Percentiles rank a stretch among this genome's conserved stretches.
Conservation (phyloP, 169 alveolate genomes). For the Blepharisma undulans region DNA sequence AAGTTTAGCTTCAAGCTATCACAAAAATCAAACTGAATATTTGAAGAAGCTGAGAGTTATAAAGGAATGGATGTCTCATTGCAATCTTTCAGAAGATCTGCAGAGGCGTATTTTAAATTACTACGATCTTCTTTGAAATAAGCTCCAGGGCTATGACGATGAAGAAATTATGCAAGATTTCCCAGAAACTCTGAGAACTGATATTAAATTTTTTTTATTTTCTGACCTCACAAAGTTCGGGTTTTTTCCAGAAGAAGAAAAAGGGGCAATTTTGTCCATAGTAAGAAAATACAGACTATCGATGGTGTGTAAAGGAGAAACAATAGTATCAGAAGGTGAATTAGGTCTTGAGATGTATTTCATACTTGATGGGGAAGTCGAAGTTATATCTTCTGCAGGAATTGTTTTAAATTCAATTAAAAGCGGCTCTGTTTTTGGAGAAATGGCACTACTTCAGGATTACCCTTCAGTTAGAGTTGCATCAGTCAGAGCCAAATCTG, state of each 20-base stretch:
- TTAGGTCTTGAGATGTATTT: slow-evolving; percentile 54
- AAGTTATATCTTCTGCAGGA: slow-evolving; percentile 27
- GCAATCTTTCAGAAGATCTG: slow-evolving; percentile 18
- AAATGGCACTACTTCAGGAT: slow-evolving; percentile 50
- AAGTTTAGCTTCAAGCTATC: slow-evolving; percentile 10
- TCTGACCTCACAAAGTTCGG: slow-evolving; percentile 20
- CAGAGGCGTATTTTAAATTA: slow-evolving; percentile 44
- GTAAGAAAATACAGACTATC: slow-evolving; percentile 29
- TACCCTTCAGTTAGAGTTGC: slow-evolving; percentile 36
- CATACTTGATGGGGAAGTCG: slow-evolving; percentile 52
- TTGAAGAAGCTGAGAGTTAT: neutral
- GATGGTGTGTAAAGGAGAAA: slow-evolving; percentile 47
- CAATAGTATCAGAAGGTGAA: slow-evolving; percentile 47
- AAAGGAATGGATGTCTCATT: slow-evolving; percentile 40
- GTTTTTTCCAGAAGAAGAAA: slow-evolving; percentile 49
- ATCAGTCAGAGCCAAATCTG: slow-evolving; percentile 39
- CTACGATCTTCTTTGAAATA: slow-evolving; percentile 47
- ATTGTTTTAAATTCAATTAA: slow-evolving; percentile 31
- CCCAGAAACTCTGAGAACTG: slow-evolving; percentile 39
- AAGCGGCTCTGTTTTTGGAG: slow-evolving; percentile 54
- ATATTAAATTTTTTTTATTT: slow-evolving; percentile 43
- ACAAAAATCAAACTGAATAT: slow-evolving; percentile 41
- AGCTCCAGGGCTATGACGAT: slow-evolving; percentile 51
- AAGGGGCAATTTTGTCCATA: slow-evolving; percentile 46
- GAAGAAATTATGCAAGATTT: slow-evolving; percentile 46